phyloP scores from a whole-genome alignment of 257 asterid species.

The Solanum raphanifolium region DNA sequence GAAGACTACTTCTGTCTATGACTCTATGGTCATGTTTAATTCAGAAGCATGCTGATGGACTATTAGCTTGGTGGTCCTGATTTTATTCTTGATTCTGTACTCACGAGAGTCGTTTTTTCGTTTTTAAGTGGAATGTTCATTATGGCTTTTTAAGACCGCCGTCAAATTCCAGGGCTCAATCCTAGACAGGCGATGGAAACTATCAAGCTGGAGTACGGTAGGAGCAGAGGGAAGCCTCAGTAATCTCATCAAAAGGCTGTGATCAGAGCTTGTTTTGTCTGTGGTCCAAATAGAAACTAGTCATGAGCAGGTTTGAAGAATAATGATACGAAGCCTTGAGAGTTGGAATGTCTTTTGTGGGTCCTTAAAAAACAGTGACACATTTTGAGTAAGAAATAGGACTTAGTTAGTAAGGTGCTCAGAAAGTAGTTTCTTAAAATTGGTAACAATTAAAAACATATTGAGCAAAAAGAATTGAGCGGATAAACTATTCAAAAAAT shows the following conservation, averaged over 20 bases:
- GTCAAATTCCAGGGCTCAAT: too few species aligned
- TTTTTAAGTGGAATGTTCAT: not conserved
- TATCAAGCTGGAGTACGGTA: not conserved
- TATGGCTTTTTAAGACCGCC: not conserved
- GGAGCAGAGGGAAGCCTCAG: not conserved
- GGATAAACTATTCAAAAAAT: not conserved
- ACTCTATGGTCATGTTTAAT: not conserved
- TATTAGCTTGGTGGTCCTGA: not conserved
- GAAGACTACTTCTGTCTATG: not conserved
- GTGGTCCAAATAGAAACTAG: not conserved
- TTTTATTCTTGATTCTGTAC: not conserved
- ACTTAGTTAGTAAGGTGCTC: not conserved
- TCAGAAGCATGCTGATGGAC: not conserved
- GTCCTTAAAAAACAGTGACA: not conserved
- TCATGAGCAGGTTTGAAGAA: not conserved
- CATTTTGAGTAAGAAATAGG: not conserved
- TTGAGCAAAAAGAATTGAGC: not conserved
- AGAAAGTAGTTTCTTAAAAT: not conserved
- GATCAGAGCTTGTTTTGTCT: too few species aligned
- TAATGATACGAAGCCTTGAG: not conserved
- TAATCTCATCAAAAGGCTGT: not conserved
- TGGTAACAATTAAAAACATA: not conserved
- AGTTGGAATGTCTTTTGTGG: not conserved
- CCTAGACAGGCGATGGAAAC: not conserved
- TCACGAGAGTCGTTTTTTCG: too few species aligned